Evolutionary conservation across 176 grass and related monocot species (phyloP), one percentile per base, ranked within the genome.

Genomic region (Oryza officinalis): DNA sequence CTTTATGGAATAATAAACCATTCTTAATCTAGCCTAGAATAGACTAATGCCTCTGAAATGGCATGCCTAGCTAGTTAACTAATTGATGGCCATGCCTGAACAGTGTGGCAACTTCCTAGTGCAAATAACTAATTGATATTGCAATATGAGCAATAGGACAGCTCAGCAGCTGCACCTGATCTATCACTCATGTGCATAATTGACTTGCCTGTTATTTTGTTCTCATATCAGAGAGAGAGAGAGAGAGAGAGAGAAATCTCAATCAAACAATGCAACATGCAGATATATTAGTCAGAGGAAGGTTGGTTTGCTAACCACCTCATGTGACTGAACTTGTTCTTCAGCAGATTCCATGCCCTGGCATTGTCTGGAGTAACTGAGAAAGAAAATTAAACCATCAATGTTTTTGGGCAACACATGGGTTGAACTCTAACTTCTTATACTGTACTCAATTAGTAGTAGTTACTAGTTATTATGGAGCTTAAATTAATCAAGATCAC

Each of bases 141-240:
- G 60, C 71, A 50, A 74, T 35, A 41, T 40, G 32, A 45, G 5
- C 68, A 22, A 23, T 15, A 43, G 88, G 81, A 83, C 80, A 83
- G 74, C 83, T 86, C 46, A 78, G 33, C 35, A 40, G 44, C 57
- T 77, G 72, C 66, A 78, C 84, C 38, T 90, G 88, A 60, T 25
- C 52, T 57, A 57, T 61, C 57, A 61, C 72, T 73, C 46, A 71
- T 82, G 73, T 65, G 27, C 74, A 82, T 83, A 76, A 79, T 82
- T 86, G 78, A 90, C 73, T 73, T 15, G 72, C 61, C 74, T 79
- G n/a, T 20, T 43, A 43, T 43, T 43, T 81, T 85, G 40, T 40
- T 74, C 77, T 81, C 27, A 66, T 60, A 43, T 45, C 35, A 76
- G 18, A 26, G 10, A 10, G 40, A 37, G 28, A 30, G 28, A 30